phyloP scores from a whole-genome alignment of 495 filamentous ascomycete species.

The Filosporella fistucella region DNA sequence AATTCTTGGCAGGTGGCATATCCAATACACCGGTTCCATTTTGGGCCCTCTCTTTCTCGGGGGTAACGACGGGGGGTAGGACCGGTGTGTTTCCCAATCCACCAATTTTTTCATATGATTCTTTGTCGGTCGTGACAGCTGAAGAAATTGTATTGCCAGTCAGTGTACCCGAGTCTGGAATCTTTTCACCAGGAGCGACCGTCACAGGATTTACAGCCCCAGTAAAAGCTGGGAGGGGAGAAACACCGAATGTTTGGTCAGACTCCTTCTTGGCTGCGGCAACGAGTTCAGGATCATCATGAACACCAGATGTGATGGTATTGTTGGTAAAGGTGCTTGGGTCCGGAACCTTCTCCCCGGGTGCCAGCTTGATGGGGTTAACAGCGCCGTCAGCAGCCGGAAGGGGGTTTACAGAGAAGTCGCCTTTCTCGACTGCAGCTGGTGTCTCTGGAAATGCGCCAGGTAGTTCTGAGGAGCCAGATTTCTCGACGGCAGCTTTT shows the following conservation, averaged over 20 bases:
- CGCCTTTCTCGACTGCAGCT: slow-evolving; percentile 37
- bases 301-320: slow-evolving; percentile 56
- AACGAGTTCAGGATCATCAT: slow-evolving; percentile 49
- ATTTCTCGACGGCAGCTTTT: slow-evolving; percentile 19
- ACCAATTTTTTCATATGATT: slow-evolving; percentile 77
- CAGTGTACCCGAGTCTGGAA: slow-evolving; percentile 54
- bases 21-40: slow-evolving; percentile 50
- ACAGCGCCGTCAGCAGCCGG: slow-evolving; percentile 73
- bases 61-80: slow-evolving; percentile 40
- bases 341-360: slow-evolving; percentile 77
- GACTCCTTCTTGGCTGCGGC: slow-evolving; percentile 26
- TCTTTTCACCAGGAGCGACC: slow-evolving; percentile 71
- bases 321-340: slow-evolving; percentile 49
- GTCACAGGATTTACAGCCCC: slow-evolving; percentile 78
- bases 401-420: slow-evolving; percentile 65
- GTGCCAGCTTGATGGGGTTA: slow-evolving; percentile 73
- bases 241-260: slow-evolving; percentile 56
- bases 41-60: slow-evolving; percentile 35
- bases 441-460: slow-evolving; percentile 82
- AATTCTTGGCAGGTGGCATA: slow-evolving; percentile 56
- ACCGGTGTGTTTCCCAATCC: slow-evolving; percentile 39
- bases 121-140: slow-evolving; percentile 57
- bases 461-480: slow-evolving; percentile 44
- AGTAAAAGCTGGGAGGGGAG: slow-evolving; percentile 72
- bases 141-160: slow-evolving; percentile 48